Evolutionary conservation across 192 early-diverging fungal species (phyloP), one percentile per base, ranked within the genome.

Genomic region (Backusella sp.): DNA sequence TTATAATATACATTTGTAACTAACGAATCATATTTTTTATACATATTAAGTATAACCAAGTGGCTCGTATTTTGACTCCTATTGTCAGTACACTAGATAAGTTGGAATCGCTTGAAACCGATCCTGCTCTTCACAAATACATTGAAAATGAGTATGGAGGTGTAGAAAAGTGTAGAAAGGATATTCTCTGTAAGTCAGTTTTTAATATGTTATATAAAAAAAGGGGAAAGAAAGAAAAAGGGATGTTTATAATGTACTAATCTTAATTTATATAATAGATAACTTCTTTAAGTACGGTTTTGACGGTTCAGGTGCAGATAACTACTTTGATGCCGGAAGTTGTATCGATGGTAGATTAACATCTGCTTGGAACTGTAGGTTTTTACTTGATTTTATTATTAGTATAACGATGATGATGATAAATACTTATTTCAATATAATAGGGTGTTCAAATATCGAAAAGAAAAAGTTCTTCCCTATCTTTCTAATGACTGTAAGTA

Each of bases 241-340:
- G 46, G 46, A n/a, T 49, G 6, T 1, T 21, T 19, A n/a, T n/a
- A 49, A 4, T 49, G 17, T 49, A 44, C 15, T 44, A 44, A 44
- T 44, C 17, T 42, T 49, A 35, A 68, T 41, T n/a, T 30, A 65
- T 41, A 12, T 42, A 32, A 19, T 23, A 81, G 90, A 86, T 1
- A 97, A 99, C 80, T 99, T 99, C 82, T 99, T 99, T 92, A 87
- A 93, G 39, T 91, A 91, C 75, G 98, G 93, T 0, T 99, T 99
- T 86, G 96, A 99, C 82, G 98, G 98, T 0, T 96, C 95, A 52
- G 98, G 98, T 8, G 95, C 94, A 0, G 92, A 94, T 76, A 94
- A 94, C 78, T 94, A 93, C 73, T 95, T 93, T 85, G 94, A 96
- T 73, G 97, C 96, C 19, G 96, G 96, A 62, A 88, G 86, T 30